Percentiles rank a stretch among this genome's conserved stretches.
Evolutionary conservation across 192 early-diverging fungal genomes (phyloP).

Genomic region (Tieghemiomyces parasiticus): DNA sequence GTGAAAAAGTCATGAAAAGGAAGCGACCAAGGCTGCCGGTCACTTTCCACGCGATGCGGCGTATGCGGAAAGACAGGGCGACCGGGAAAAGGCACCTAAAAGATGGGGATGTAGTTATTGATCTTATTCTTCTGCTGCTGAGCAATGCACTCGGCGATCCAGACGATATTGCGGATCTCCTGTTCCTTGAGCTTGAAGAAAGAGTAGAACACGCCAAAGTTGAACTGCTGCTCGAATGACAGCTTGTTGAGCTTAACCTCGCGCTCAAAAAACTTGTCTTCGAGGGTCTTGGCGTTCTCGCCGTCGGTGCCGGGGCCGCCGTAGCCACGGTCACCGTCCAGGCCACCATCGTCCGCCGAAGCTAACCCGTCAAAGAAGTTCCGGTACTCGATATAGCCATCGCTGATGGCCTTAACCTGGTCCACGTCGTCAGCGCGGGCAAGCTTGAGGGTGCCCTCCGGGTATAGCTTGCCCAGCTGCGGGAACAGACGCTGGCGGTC

Average conservation of each 20-base stretch:
- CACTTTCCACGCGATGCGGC: too few relatives aligned
- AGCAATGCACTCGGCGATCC: slow-evolving; percentile 99
- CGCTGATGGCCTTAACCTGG: slow-evolving; percentile 76
- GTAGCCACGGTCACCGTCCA: slow-evolving; percentile 13
- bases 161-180: slow-evolving; percentile 95
- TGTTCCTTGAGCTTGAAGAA: slow-evolving; percentile 96
- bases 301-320: slow-evolving; percentile 14
- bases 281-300: slow-evolving; percentile 54
- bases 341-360: slow-evolving; percentile 17
- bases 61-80: too few relatives aligned
- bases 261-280: slow-evolving; percentile 90
- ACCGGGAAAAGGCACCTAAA: too few relatives aligned
- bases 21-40: too few relatives aligned
- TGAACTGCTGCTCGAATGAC: slow-evolving; percentile 93
- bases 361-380: slow-evolving; percentile 59
- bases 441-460: slow-evolving; percentile 73
- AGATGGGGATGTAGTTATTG: slow-evolving; percentile 85
- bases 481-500: slow-evolving; percentile 94
- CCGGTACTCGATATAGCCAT: slow-evolving; percentile 78
- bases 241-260: slow-evolving; percentile 90
- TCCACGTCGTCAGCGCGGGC: slow-evolving; percentile 84
- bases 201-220: slow-evolving; percentile 88
- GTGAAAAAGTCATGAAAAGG: too few relatives aligned
- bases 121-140: slow-evolving; percentile 94
- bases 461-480: slow-evolving; percentile 76